Evolutionary conservation across 176 grass and related monocot species (phyloP), one percentile per base, ranked within the genome.

Genomic region (Saccharum spontaneum): DNA sequence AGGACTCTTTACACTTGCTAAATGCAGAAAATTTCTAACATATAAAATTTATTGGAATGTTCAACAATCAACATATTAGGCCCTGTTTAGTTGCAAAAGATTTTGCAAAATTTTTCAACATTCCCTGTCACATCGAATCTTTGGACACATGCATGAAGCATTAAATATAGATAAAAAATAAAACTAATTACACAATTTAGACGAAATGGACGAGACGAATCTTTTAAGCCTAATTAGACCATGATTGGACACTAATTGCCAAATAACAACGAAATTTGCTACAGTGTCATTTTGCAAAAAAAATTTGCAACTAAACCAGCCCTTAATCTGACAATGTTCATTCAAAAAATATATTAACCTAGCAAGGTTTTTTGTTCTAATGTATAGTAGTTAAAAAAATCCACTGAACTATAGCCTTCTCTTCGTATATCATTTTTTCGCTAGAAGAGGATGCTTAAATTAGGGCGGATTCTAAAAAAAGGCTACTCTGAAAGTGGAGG

Each of bases 381-480:
- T 81, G 48, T 45, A 44, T 41, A 71, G 43, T 64, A 78, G 65
- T 65, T 82, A n/a, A 50, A 81, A 81, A 72, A 20, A 57, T 20
- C 26, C 43, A 71, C 7, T 30, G 1, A 23, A 64, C 77, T 69
- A 45, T 82, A 82, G 24, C 43, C 13, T 66, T 78, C 20, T 70
- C 74, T 33, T 83, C 55, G 9, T 49, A 36, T 48, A 10, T 59
- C 8, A 18, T 30, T 64, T 65, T 72, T 63, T 81, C 45, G 34
- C 39, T 62, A 64, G 17, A 85, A 76, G 82, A 65, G 65, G 24
- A 77, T 52, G 54, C 23, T 54, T 72, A 34, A 71, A 15, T 77
- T 71, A 59, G 4, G 4, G 34, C 1, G 34, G 34, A 34, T 34
- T 34, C 1, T 34, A 34, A 81, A 79, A 10, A 86, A 87, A 60